Evolutionary conservation across 768 basidiomycete species (phyloP).

Genomic region (Erythrobasidium yunnanense): DNA sequence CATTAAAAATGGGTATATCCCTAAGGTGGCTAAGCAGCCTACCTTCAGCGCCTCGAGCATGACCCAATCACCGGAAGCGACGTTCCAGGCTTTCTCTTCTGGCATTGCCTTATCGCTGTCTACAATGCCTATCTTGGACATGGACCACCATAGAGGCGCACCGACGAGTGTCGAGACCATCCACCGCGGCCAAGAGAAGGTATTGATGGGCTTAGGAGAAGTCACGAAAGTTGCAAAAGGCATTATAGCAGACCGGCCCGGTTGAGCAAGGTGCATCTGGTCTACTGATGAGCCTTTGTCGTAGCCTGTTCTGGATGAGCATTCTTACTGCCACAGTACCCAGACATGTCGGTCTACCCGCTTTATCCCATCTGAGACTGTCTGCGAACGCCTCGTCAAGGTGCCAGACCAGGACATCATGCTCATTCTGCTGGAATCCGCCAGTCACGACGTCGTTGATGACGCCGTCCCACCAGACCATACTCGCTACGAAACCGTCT

Average conservation of each 20-base stretch:
- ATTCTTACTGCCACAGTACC: constrained; percentile 12
- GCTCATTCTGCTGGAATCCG: constrained; percentile 13
- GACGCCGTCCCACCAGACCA: constrained; percentile 11
- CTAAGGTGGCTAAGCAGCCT: constrained; percentile 3
- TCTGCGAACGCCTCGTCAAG: constrained; percentile 14
- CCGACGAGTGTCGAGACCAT: constrained; percentile 62
- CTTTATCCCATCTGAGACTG: constrained; percentile 20
- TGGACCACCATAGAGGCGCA: constrained; percentile 74
- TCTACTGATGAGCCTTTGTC: background rate
- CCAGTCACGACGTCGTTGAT: constrained; percentile 5
- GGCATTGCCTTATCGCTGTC: constrained; percentile 50
- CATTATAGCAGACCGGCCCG: background rate
- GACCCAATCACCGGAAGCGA: constrained; percentile 61
- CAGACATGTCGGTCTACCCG: constrained; percentile 11
- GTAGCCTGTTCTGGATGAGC: background rate
- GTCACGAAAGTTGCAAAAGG: constrained; percentile 3
- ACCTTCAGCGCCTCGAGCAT: constrained; percentile 54
- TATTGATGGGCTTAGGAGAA: constrained; percentile 40
- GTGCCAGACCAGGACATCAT: constrained; percentile 10
- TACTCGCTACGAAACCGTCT: background rate
- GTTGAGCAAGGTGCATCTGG: constrained; percentile 22
- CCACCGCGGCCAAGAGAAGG: constrained; percentile 58
- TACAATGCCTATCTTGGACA: constrained; percentile 64
- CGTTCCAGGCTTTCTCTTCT: constrained; percentile 48
- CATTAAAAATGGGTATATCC: constrained; percentile 2